Base-by-base conservation (phyloP, 805 yeast genomes). In the Saccharomycopsis vini region DNA sequence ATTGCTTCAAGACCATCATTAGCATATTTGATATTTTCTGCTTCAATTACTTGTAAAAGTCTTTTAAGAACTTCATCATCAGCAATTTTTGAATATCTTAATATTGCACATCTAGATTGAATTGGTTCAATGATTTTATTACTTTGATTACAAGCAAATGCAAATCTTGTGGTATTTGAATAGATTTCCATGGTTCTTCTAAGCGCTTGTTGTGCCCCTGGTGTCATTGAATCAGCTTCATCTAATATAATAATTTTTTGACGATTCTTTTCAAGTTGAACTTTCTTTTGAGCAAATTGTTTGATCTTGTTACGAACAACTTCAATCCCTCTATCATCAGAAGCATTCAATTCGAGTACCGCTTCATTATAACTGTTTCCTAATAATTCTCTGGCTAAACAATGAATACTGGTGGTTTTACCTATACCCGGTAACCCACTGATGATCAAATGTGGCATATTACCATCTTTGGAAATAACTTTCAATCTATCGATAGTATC, bases 391-490 rank as follows among this genome's bases (percentile, higher is more conserved):
- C 76, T 72, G 0, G 97, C 97, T 23, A 92, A 71, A 64, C 97
- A 89, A 49, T 84, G 85, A 4, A 92, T 77, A 2, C 96, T 82
- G 0, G 98, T 92, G 2, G 98, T 92, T 60, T 92, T 92, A 34
- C 98, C 98, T 44, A 92, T 90, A 53, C 98, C 98, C 2, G 98
- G 98, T 37, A 87, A 66, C 2, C 98, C 95, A n/a, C 92, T 81
- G 36, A 92, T 83, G 54, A 92, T 89, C 74, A 92, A 69, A 63
- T 92, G 96, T 1, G 98, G 97, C 86, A 92, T 82, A 62, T 92
- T 92, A 26, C 98, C 98, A 56, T 89, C 95, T 39, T 73, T 64
- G 4, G 94, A 95, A 41, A 92, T 89, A 48, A 86, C 75, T 55
- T 81, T 75, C 43, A 92, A 69, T 31, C 97, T 72, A 49, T 81